These are phyloP conservation scores for Pythium phragmiticola DNA, from an alignment of 352 stramenopile genomes.

Conservation along the genomic window DNA sequence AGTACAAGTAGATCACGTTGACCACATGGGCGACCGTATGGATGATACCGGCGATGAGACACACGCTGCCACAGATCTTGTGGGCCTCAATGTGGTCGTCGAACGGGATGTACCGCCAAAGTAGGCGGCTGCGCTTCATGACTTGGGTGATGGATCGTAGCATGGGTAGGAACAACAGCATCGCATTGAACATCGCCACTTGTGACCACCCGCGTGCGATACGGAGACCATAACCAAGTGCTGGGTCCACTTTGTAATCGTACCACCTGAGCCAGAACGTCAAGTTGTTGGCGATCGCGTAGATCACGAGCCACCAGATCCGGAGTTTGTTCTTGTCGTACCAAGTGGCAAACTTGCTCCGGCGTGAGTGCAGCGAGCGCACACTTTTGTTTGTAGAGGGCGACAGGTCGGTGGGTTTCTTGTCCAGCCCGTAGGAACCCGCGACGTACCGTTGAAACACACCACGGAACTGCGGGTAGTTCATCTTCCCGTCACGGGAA, in stretches of 20 bases:
- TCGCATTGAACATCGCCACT: conserved; percentile 8
- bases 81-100: conserved; percentile 6
- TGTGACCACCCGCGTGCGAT: conserved; percentile 2
- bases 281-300: conserved; percentile 10
- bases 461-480: conserved; percentile 59
- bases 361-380: too few species aligned
- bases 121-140: conserved; percentile 1
- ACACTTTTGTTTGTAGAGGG: too few species aligned
- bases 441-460: conserved; percentile 75
- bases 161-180: conserved; percentile 6
- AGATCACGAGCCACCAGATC: conserved; percentile 5
- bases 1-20: conserved; percentile 9
- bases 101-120: conserved; percentile 11
- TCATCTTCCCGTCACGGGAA: conserved; percentile 59
- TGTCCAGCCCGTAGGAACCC: conserved; percentile 27
- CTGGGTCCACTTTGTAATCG: conserved; percentile 9
- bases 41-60: conserved; percentile 4
- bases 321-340: conserved; percentile 4
- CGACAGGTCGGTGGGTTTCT: too few species aligned
- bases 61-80: conserved; percentile 13
- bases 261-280: conserved; percentile 5
- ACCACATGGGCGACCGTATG: conserved; percentile 1
- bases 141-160: conserved; percentile 7
- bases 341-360: not conserved
- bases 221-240: conserved; percentile 9